Evolutionary conservation across 129 eudicot species (phyloP).

Genomic region (Glebionis coronaria): DNA sequence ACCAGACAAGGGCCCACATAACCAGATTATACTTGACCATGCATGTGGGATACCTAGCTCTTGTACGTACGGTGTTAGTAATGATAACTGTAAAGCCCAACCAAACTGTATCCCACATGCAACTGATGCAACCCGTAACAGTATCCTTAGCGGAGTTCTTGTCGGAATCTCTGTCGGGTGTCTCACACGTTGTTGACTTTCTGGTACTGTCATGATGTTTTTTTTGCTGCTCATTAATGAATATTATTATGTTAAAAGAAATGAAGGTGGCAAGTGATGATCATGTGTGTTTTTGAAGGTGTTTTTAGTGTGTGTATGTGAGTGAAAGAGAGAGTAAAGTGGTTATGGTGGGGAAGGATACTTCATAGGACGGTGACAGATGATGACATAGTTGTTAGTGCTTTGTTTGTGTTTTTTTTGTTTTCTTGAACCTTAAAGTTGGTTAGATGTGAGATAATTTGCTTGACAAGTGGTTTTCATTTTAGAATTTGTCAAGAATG

Average conservation of each 20-base stretch:
- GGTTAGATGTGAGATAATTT: no score
- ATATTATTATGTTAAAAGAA: no score
- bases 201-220: conserved; percentile 45
- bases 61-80: conserved; percentile 88
- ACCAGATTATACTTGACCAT: conserved; percentile 90
- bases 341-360: no score
- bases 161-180: conserved; percentile 28
- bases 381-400: no score
- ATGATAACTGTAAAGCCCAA: conserved; percentile 90
- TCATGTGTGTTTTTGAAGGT: conserved; percentile 1
- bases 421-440: no score
- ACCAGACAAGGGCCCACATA: conserved; percentile 94
- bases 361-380: no score
- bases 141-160: conserved; percentile 45
- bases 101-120: conserved; percentile 98
- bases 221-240: background rate
- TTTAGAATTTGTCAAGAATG: no score
- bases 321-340: background rate
- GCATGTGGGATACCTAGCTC: conserved; percentile 95
- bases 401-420: no score
- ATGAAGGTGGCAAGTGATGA: conserved; percentile 21
- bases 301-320: background rate
- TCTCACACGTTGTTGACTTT: conserved; percentile 26
- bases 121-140: conserved; percentile 79
- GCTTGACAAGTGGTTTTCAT: no score